A percentile compares a stretch with the other conserved stretches of the same genome.
Conservation (phyloP, 495 filamentous ascomycete species). For the Jackrogersella multiformis region DNA sequence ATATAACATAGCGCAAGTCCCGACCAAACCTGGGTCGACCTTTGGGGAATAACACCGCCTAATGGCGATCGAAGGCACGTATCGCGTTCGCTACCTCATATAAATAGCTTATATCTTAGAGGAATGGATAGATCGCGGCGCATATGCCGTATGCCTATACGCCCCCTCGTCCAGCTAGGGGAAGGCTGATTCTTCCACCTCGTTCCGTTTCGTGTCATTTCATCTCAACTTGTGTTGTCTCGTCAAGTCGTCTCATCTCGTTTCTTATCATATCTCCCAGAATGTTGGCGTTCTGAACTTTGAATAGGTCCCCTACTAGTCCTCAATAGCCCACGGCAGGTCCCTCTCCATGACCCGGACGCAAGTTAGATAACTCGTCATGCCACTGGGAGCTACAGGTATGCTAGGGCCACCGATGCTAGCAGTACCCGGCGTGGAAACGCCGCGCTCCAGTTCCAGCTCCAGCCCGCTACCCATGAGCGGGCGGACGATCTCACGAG, state of each 20-base stretch:
- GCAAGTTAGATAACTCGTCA: conserved; percentile 81
- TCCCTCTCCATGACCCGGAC: conserved; percentile 78
- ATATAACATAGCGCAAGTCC: conserved; percentile 2
- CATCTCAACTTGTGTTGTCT: conserved; percentile 8
- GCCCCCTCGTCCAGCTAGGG: conserved; percentile 13
- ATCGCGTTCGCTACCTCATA: conserved; percentile 1
- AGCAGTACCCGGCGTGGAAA: conserved; percentile 20
- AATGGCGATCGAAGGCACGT: neutral
- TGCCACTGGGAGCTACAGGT: conserved; percentile 35
- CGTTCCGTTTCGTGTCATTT: conserved; percentile 16
- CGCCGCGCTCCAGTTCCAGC: conserved; percentile 63
- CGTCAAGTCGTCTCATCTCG: conserved; percentile 8
- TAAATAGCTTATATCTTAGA: neutral
- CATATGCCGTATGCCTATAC: neutral
- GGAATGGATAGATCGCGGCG: conserved; percentile 1
- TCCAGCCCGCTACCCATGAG: conserved; percentile 86
- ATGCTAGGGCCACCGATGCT: conserved; percentile 50
- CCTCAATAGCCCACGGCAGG: conserved; percentile 71
- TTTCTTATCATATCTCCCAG: conserved; percentile 2
- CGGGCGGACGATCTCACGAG: conserved; percentile 82
- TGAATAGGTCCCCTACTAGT: conserved; percentile 18
- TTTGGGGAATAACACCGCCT: conserved; percentile 4
- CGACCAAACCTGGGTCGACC: conserved; percentile 19
- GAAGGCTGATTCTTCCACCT: conserved; percentile 6
- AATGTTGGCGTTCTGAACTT: neutral